Base-by-base conservation (phyloP, 2,329 filamentous ascomycete species). In the Colletotrichum truncatum region DNA sequence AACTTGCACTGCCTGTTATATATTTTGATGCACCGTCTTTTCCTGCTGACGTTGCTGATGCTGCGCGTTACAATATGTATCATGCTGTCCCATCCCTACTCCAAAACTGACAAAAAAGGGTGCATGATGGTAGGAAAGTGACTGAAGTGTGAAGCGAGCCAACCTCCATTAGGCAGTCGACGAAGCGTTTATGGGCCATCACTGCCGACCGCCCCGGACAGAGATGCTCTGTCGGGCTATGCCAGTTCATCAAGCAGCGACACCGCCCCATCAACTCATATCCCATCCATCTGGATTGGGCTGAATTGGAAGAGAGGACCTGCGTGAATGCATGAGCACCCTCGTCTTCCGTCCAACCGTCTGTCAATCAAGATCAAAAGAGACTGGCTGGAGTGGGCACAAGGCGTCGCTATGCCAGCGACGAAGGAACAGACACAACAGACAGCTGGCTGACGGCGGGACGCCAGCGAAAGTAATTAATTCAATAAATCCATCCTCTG, bases 201-300 rank as follows among this genome's bases (percentile, higher is more conserved):
- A 54, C 62, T 61, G 41, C 62, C 48, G 62, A 65, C 46, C 46
- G 56, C 62, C 56, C 62, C 62, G 57, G 62, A n/a, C 32, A 36
- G 43, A 59, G 41, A 61, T 61, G 30, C 62, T 61, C 62, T 61
- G 56, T 61, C 41, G 32, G 62, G 62, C 26, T 43, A 23, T 65
- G 62, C 62, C 62, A 65, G 62, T 65, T 65, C 62, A 65, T 54
- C 62, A 65, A 65, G 62, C 62, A 65, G 58, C 56, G 48, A 52
- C 62, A 48, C 48, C 53, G 56, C 62, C 62, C 56, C 62, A 65
- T 65, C 62, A 61, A 48, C 28, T 65, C 48, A 54, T 26, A 48
- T 61, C 48, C 48, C 56, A 18, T 61, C 56, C 25, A 18, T 41
- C 57, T 65, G 56, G 48, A 65, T 54, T 65, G 62, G 62, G 49